A percentile compares a stretch with the other conserved stretches of the same genome.
phyloP scores from a whole-genome alignment of 805 yeast genomes.

The Ogataea nakhonphanomensis region DNA sequence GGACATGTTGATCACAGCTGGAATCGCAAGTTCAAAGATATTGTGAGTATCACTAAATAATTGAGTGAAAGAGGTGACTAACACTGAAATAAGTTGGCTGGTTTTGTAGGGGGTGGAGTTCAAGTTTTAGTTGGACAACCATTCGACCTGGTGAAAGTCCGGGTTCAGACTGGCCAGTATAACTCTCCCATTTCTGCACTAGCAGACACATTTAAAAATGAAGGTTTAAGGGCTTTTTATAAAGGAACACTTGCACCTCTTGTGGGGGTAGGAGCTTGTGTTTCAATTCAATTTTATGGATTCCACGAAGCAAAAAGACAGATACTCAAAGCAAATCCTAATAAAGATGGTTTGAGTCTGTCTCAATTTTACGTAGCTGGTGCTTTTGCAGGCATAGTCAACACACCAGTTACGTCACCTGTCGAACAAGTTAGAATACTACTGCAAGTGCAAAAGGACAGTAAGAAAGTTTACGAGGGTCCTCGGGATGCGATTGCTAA shows the following conservation, averaged over 20 bases:
- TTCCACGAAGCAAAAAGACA: conserved; percentile 68
- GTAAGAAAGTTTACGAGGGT: conserved; percentile 34
- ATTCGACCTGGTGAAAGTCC: conserved; percentile 66
- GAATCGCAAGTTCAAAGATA: conserved; percentile 48
- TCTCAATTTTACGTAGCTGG: conserved; percentile 61
- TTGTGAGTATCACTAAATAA: conserved; percentile 27
- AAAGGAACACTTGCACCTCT: conserved; percentile 70
- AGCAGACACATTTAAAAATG: conserved; percentile 51
- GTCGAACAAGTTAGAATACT: conserved; percentile 65
- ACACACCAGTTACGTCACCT: conserved; percentile 59
- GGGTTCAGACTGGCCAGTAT: conserved; percentile 68
- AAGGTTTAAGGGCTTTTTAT: conserved; percentile 61
- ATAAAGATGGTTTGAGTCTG: conserved; percentile 37
- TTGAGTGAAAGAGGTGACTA: not conserved
- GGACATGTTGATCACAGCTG: conserved; percentile 32
- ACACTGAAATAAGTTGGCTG: conserved; percentile 36
- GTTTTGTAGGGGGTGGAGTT: conserved; percentile 53
- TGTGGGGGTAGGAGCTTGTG: conserved; percentile 67
- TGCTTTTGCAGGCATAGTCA: conserved; percentile 64
- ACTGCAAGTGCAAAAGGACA: conserved; percentile 51
- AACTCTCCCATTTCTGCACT: conserved; percentile 49
- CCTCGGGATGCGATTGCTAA: conserved; percentile 42
- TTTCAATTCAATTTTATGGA: conserved; percentile 66
- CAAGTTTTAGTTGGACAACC: conserved; percentile 62
- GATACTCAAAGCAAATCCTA: conserved; percentile 33